Base-by-base conservation (phyloP, 2,329 filamentous ascomycete genomes). In the Sclerotiophoma versabilis region DNA sequence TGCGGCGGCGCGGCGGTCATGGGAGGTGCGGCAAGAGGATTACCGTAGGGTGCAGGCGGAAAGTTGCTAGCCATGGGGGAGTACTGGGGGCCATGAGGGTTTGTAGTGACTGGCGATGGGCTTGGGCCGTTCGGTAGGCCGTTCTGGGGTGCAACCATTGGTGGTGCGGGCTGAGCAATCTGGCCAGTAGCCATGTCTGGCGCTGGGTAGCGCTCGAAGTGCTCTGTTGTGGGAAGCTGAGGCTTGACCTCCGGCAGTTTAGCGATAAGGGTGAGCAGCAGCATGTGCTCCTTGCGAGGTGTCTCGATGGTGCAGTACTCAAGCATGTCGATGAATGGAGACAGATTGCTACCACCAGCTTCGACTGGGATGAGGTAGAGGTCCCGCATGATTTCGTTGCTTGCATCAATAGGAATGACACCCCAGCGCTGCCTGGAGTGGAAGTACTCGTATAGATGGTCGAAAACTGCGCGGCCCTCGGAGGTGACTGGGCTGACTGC, bases 301-400 rank as follows among this genome's bases (percentile, higher is more conserved):
- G 85, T 83, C 37, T 93, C 90, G 26, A 97, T 84, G 25, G 85
- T 85, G 72, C 93, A 93, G 64, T 93, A 89, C 59, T 91, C 88
- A n/a, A 98, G 83, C 68, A 96, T 90, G 57, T 92, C 85, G 74
- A 97, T 86, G 66, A 97, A 96, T 58, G 93, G 90, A 0, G 95
- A 93, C 36, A 93, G 84, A 42, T 79, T 77, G 27, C 76, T 78
- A 43, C 84, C 84, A 27, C 91, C 92, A 5, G 87, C 83, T 26
- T 92, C 85, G 4, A 98, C 85, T 0, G 95, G 93, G 9, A 97
- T 88, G 26, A 98, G 84, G 73, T 98, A 98, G 1, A 93, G 91
- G 70, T 98, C 93, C 55, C 92, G 88, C 42, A 97, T 89, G 56
- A 92, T 88, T 17, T 86, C 84, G 69, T 93, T 90, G 12, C 88